Evolutionary conservation across 225 moss, liverwort and hornwort genomes (phyloP), one percentile per base, ranked within the genome.

Genomic region (Bryoerythrophyllum caledonicum): DNA sequence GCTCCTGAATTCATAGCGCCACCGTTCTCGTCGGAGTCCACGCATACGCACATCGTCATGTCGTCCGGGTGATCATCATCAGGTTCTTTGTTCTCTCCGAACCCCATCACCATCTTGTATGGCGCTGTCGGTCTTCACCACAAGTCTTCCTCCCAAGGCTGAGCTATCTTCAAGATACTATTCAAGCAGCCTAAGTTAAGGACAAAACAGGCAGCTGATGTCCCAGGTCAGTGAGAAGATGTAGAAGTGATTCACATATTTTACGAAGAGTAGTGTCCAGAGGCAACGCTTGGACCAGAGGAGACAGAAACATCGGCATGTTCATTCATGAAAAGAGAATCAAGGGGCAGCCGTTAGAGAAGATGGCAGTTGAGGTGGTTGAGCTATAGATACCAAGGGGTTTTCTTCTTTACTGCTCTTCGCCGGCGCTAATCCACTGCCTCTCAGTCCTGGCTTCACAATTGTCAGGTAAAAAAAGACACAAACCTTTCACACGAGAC

Each of bases 281-380:
- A 26, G 20, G 58, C 11, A 19, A 46, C 59, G 66, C 34, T 76
- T 81, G 48, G 71, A 38, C 71, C 37, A 77, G 52, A 70, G 74
- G 38, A 62, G 80, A 41, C 53, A 77, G 64, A 70, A 53, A 16
- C 4, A 20, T 65, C 28, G 70, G 6, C 64, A 35, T 53, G 54
- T 41, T 57, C 25, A 44, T 43, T 44, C 8, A 43, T 63, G 53
- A 38, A n/a, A n/a, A n/a, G n/a, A n/a, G n/a, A n/a, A n/a, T n/a
- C n/a, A 68, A 71, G 46, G 38, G 80, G 51, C 74, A 74, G 65
- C 48, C 55, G 40, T 15, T 46, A 23, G 49, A 78, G 73, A 2
- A 53, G 38, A 78, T 64, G 81, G 81, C 66, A 76, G 82, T 85
- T 82, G 51, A 60, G 79, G 69, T 82, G 2, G 85, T 82, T 82